Evolutionary conservation across 2,329 filamentous ascomycete genomes (phyloP).

Genomic region (Helminthosporium solani): DNA sequence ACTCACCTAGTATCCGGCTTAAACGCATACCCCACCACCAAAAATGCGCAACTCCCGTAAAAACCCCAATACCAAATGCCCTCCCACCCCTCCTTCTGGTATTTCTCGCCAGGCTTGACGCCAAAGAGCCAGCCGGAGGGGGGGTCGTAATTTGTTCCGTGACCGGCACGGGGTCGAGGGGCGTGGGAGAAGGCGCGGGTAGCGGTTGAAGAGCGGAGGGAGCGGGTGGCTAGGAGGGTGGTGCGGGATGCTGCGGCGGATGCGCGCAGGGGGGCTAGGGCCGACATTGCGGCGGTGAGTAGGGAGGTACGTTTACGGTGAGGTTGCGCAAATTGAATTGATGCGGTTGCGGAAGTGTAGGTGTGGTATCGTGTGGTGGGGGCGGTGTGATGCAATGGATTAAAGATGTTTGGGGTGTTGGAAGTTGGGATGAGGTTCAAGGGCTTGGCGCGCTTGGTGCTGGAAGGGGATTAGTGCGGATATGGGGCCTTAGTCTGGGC

Average conservation of each 20-base stretch:
- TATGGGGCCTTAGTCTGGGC: too few species aligned
- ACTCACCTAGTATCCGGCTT: constrained; percentile 99
- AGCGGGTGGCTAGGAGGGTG: constrained; percentile 16
- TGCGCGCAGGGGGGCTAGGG: constrained; percentile 20
- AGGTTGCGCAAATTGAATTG: too few species aligned
- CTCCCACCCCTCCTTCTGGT: constrained; percentile 97
- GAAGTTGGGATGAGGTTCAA: not conserved
- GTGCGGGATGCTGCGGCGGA: constrained; percentile 22
- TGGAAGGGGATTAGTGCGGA: not conserved
- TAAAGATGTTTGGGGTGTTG: not conserved
- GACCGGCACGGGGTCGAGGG: constrained; percentile 34
- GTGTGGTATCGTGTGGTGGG: too few species aligned
- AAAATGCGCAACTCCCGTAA: constrained; percentile 72
- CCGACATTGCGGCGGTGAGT: constrained; percentile 22
- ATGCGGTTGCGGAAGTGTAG: too few species aligned
- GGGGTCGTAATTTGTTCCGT: constrained; percentile 82
- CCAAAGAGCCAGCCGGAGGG: constrained; percentile 92
- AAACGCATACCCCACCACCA: constrained; percentile 81
- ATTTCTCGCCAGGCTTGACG: constrained; percentile 91
- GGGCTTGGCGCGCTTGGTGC: not conserved
- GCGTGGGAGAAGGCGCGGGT: constrained; percentile 22
- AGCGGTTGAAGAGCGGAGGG: too few species aligned
- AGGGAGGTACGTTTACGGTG: not conserved
- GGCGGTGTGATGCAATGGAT: not conserved
- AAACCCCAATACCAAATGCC: constrained; percentile 81